Base-by-base conservation (phyloP, 2,329 filamentous ascomycete species). In the Penicillium sp. region DNA sequence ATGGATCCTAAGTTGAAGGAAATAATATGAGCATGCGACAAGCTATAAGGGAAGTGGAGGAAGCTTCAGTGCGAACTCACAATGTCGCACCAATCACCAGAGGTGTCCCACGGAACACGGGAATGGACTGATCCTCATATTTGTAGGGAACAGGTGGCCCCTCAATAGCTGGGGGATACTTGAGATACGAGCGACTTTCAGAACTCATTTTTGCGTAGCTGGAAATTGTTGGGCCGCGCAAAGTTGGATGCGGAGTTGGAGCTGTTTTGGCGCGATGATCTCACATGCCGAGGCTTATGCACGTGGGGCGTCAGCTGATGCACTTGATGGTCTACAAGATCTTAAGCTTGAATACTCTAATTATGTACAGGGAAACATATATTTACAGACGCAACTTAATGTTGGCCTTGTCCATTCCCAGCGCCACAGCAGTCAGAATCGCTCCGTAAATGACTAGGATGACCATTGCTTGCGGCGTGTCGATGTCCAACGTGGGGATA, bases 401-500 rank as follows among this genome's bases (percentile, higher is more conserved):
- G 53, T 75, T 75, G 35, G 65, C 68, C 29, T 61, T 59, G 58
- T 78, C 71, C 66, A 79, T 64, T 2, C 57, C 70, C 57, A 78
- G 51, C 1, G 91, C 93, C 47, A 90, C 70, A 0, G 74, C 83
- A 0, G 89, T 88, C 43, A 97, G 58, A 0, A 81, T 75, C 2
- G 78, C 82, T 49, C 87, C 87, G 73, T 97, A 97, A 5, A 73
- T 83, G 22, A 90, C 73, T 60, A 99, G 73, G 31, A 97, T 85
- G 0, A 73, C 86, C 85, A 96, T 90, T 0, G 92, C 85, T 53
- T 77, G 72, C 3, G 82, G 65, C 8, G 84, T 82, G 4, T 80
- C 81, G 60, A 89, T 85, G 69, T 93, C 83, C 61, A 97, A 75
- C 2, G 94, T 99, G 37, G 88, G 87, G 52, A 97, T 74, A 4